These are phyloP conservation scores for Calonectria hongkongensis DNA, from an alignment of 2,329 filamentous ascomycete genomes.

Conservation along the genomic window DNA sequence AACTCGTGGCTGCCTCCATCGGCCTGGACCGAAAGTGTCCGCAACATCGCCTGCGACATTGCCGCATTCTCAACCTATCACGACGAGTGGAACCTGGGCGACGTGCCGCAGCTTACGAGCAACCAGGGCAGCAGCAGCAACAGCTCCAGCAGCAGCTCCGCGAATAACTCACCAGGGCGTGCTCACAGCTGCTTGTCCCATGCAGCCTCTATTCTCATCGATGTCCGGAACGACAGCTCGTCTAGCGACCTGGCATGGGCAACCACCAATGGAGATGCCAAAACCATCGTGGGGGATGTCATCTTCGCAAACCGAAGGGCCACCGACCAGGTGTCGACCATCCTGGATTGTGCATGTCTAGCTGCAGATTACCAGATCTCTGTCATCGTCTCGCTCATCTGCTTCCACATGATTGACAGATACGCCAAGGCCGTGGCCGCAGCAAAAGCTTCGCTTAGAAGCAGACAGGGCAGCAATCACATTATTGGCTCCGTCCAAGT, in stretches of 20 bases:
- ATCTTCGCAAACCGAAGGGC: constrained; percentile 18
- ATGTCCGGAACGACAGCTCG: constrained; percentile 4
- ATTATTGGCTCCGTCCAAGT: constrained; percentile 8
- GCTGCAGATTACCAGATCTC: constrained; percentile 4
- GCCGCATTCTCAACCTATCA: neutral
- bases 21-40: neutral
- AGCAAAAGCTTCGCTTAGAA: neutral
- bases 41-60: neutral
- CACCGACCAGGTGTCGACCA: neutral
- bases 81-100: neutral
- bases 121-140: neutral
- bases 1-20: constrained; percentile 1
- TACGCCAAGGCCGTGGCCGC: constrained; percentile 3
- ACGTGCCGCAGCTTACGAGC: neutral
- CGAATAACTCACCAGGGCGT: neutral
- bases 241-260: neutral
- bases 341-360: constrained; percentile 1
- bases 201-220: constrained; percentile 2
- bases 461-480: constrained; percentile 1
- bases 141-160: neutral
- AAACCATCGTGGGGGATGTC: neutral
- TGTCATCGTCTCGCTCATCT: constrained; percentile 1
- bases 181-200: neutral
- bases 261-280: constrained; percentile 2
- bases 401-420: constrained; percentile 7